Percentiles rank a stretch among this genome's conserved stretches.
Conservation (phyloP, 441 rosid genomes). For the Gossypium trilobum region DNA sequence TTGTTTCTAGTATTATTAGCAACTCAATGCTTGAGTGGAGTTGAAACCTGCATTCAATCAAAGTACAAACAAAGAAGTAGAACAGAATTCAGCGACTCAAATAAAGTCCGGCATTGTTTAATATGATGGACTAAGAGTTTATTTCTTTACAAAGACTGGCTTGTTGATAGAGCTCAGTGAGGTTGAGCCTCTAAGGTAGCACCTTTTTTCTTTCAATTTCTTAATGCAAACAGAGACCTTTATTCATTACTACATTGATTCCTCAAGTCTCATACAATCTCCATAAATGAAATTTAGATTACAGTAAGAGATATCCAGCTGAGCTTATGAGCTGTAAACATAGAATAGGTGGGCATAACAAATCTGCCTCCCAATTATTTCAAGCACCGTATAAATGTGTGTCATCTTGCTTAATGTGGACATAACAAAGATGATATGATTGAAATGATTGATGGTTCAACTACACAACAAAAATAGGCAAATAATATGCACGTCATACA, state of each 20-base stretch:
- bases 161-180: constrained; percentile 42
- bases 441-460: constrained; percentile 1
- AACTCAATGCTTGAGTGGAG: constrained; percentile 50
- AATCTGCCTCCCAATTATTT: neutral
- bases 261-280: constrained; percentile 21
- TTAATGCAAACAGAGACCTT: neutral
- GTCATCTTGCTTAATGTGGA: neutral
- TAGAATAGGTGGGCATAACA: constrained; percentile 41
- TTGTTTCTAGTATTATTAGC: too few species aligned
- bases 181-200: constrained; percentile 51
- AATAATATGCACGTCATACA: neutral
- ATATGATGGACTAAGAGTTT: constrained; percentile 39
- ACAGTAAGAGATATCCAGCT: constrained; percentile 18
- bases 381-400: neutral
- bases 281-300: constrained; percentile 17
- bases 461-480: constrained; percentile 1
- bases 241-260: neutral
- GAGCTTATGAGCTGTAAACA: constrained; percentile 25
- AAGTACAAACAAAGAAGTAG: constrained; percentile 28
- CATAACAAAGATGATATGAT: neutral
- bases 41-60: constrained; percentile 26
- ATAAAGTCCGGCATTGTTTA: constrained; percentile 52
- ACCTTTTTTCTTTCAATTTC: neutral
- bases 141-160: constrained; percentile 53
- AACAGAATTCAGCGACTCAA: constrained; percentile 22